A percentile compares a stretch with the other conserved stretches of the same genome.
These are phyloP conservation scores for Aureobasidium sp. DNA, from an alignment of 2,329 filamentous ascomycete species.

Conservation along the genomic window DNA sequence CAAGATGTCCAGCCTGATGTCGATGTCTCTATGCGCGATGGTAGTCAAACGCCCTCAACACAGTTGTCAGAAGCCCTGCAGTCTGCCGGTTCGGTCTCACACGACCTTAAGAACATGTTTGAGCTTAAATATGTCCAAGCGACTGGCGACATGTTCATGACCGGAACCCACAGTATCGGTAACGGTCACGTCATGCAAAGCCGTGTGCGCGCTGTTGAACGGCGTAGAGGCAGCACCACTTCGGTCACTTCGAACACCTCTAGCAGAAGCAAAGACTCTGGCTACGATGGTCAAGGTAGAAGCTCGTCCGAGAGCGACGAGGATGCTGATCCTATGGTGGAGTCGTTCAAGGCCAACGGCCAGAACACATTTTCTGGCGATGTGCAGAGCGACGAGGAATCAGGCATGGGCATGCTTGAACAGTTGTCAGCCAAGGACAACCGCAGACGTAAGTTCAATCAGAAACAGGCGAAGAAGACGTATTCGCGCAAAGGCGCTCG, in stretches of 20 bases:
- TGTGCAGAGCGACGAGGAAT: conserved; percentile 16
- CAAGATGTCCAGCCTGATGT: conserved; percentile 51
- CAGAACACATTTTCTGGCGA: conserved; percentile 12
- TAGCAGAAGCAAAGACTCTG: conserved; percentile 17
- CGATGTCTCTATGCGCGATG: conserved; percentile 55
- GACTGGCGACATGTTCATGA: conserved; percentile 42
- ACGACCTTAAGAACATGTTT: conserved; percentile 65
- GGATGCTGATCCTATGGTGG: conserved; percentile 14
- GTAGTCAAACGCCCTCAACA: conserved; percentile 13
- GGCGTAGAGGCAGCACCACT: conserved; percentile 19
- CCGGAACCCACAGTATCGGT: conserved; percentile 49
- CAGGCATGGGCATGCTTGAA: conserved; percentile 12
- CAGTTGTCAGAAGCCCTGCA: conserved; percentile 48
- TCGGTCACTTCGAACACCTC: conserved; percentile 25
- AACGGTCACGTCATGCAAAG: conserved; percentile 23
- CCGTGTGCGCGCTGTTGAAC: conserved; percentile 23
- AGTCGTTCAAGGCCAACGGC: neutral
- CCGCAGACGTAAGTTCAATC: conserved; percentile 13
- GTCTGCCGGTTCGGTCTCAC: conserved; percentile 53
- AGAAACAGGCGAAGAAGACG: conserved; percentile 18
- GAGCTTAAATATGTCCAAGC: conserved; percentile 60
- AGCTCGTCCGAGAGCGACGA: conserved; percentile 21
- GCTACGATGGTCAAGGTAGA: conserved; percentile 11
- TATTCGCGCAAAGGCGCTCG: conserved; percentile 22
- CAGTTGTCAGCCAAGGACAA: conserved; percentile 10